Conservation (phyloP, 768 basidiomycete species). For the Mycena maculata region DNA sequence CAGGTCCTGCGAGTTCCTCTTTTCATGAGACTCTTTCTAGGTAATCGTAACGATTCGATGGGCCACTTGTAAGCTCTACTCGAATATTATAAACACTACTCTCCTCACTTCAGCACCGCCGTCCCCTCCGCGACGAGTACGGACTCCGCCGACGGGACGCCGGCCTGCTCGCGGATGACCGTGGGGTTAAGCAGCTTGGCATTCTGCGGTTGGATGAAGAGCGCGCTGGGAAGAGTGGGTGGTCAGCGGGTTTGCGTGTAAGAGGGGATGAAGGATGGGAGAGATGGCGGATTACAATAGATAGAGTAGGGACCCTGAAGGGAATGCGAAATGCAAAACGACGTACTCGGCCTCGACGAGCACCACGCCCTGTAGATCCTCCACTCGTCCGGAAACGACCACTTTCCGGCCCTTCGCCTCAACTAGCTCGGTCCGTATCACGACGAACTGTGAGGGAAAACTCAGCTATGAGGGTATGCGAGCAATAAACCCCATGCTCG, state of each 20-base stretch:
- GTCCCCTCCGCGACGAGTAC: background rate
- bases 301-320: background rate
- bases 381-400: slow-evolving; percentile 1
- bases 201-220: slow-evolving; percentile 20
- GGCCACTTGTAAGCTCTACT: no score
- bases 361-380: slow-evolving; percentile 11
- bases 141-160: background rate
- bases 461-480: background rate
- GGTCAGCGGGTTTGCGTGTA: background rate
- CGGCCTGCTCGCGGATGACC: background rate
- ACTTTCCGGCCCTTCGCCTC: slow-evolving; percentile 15
- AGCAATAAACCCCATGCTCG: background rate
- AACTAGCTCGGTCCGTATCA: slow-evolving; percentile 7
- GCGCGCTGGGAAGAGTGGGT: background rate
- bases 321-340: background rate
- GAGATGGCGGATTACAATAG: no score
- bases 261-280: background rate
- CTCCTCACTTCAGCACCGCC: background rate
- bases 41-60: no score
- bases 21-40: no score
- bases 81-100: no score
- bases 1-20: no score
- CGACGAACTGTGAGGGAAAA: slow-evolving; percentile 4
- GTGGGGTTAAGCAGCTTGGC: slow-evolving; percentile 2
- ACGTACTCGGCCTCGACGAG: slow-evolving; percentile 19